Conservation (phyloP, 495 filamentous ascomycete species). For the Neurospora sp. region DNA sequence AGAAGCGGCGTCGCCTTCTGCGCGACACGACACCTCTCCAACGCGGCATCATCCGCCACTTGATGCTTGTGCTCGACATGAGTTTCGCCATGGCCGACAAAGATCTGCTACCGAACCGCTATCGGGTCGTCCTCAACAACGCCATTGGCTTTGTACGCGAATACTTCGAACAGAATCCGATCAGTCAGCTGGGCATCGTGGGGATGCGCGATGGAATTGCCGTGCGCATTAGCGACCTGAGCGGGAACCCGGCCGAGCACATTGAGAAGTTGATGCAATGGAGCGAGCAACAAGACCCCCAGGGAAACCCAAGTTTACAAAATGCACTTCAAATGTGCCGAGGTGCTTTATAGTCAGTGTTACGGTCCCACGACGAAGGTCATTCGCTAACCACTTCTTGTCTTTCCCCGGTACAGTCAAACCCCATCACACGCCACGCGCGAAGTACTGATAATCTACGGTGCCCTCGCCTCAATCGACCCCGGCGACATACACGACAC, state of each 20-base stretch:
- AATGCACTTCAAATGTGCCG: slow-evolving; percentile 94
- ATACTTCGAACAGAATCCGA: slow-evolving; percentile 99
- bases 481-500: slow-evolving; percentile 94
- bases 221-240: slow-evolving; percentile 74
- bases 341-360: slow-evolving; percentile 67
- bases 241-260: slow-evolving; percentile 84
- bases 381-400: background rate
- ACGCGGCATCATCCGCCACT: slow-evolving; percentile 89
- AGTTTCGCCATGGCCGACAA: slow-evolving; percentile 92
- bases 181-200: slow-evolving; percentile 84
- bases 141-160: slow-evolving; percentile 82
- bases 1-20: slow-evolving; percentile 48
- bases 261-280: slow-evolving; percentile 60
- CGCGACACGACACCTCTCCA: slow-evolving; percentile 91
- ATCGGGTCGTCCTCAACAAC: slow-evolving; percentile 72
- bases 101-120: slow-evolving; percentile 79
- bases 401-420: slow-evolving; percentile 42
- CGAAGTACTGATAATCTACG: slow-evolving; percentile 85
- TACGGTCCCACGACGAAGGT: background rate
- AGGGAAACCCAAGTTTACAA: slow-evolving; percentile 82
- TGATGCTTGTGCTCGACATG: slow-evolving; percentile 87
- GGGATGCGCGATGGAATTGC: slow-evolving; percentile 89
- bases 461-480: slow-evolving; percentile 80
- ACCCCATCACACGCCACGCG: slow-evolving; percentile 87
- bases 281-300: slow-evolving; percentile 66